Percentiles rank a stretch among this genome's conserved stretches.
phyloP scores from a whole-genome alignment of 306 rosid species.

The Gynostemma pentaphyllum region DNA sequence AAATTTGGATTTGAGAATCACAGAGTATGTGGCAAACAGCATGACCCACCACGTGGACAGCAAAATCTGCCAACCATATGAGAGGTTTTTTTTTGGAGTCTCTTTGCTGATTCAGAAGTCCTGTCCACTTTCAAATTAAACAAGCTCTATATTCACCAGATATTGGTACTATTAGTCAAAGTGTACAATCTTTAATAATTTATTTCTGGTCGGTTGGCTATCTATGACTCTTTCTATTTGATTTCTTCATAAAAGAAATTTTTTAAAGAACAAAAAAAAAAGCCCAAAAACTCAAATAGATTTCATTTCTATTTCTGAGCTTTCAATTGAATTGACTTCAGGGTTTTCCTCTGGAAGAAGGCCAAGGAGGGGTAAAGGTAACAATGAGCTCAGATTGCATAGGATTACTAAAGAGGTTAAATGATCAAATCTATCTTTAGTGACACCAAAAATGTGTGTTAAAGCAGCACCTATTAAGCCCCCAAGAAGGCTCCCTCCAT shows the following conservation, averaged over 20 bases:
- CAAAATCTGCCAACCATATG: neutral
- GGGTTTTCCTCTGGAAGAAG: slow-evolving; percentile 62
- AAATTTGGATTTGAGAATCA: neutral
- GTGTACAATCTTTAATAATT: neutral
- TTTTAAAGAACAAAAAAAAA: neutral
- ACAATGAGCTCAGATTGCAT: slow-evolving; percentile 80
- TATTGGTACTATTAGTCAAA: neutral
- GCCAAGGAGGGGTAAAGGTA: slow-evolving; percentile 89
- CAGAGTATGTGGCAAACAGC: neutral
- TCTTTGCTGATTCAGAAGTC: slow-evolving; percentile 1
- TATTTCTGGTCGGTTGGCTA: neutral
- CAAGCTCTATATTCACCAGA: neutral
- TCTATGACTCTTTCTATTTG: neutral
- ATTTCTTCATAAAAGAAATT: neutral
- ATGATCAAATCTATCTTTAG: slow-evolving; percentile 78
- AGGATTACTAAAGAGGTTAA: slow-evolving; percentile 61
- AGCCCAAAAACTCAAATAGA: slow-evolving; percentile 32
- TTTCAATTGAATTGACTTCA: slow-evolving; percentile 31
- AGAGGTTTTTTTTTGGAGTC: neutral
- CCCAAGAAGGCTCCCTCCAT: slow-evolving; percentile 89
- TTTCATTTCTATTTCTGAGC: slow-evolving; percentile 62
- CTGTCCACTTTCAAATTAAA: neutral
- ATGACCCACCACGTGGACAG: slow-evolving; percentile 4
- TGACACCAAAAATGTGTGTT: slow-evolving; percentile 75
- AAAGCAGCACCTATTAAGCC: slow-evolving; percentile 90